phyloP scores from a whole-genome alignment of 106 monocot species.

The Amphibolis antarctica region DNA sequence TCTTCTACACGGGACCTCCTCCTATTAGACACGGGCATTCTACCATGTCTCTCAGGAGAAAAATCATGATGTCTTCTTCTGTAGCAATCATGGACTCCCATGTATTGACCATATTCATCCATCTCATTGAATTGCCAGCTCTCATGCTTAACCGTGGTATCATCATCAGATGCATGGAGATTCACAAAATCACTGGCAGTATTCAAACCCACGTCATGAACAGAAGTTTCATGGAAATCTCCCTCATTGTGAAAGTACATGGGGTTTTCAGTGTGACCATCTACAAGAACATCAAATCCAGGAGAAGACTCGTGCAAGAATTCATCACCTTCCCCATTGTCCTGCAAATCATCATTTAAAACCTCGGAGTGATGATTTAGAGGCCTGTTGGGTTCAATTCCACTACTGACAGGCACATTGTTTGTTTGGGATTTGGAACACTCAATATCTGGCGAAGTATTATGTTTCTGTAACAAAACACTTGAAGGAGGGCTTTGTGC shows the following conservation, averaged over 20 bases:
- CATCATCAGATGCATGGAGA: slow-evolving; percentile 18
- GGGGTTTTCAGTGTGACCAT: background rate
- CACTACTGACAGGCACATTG: slow-evolving; percentile 9
- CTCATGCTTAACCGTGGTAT: slow-evolving; percentile 15
- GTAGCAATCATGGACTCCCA: slow-evolving; percentile 7
- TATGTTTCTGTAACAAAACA: slow-evolving; percentile 11
- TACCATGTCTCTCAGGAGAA: slow-evolving; percentile 30
- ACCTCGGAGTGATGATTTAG: slow-evolving; percentile 10
- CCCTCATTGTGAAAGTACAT: slow-evolving; percentile 34
- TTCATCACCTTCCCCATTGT: slow-evolving; percentile 43
- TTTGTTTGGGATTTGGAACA: slow-evolving; percentile 13
- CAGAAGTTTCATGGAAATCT: slow-evolving; percentile 13
- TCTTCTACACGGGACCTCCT: slow-evolving; percentile 13
- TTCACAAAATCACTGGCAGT: slow-evolving; percentile 12
- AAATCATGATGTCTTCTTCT: slow-evolving; percentile 17
- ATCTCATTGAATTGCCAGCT: slow-evolving; percentile 19
- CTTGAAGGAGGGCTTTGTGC: slow-evolving; percentile 3
- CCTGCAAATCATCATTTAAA: slow-evolving; percentile 24
- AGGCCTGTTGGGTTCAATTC: slow-evolving; percentile 5
- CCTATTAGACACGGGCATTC: slow-evolving; percentile 9
- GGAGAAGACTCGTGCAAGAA: slow-evolving; percentile 58
- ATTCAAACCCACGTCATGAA: background rate
- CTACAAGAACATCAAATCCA: slow-evolving; percentile 54
- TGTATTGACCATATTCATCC: slow-evolving; percentile 26
- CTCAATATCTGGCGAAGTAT: slow-evolving; percentile 18